phyloP scores from a whole-genome alignment of 441 rosid genomes.

The Syzygium syzygioides region DNA sequence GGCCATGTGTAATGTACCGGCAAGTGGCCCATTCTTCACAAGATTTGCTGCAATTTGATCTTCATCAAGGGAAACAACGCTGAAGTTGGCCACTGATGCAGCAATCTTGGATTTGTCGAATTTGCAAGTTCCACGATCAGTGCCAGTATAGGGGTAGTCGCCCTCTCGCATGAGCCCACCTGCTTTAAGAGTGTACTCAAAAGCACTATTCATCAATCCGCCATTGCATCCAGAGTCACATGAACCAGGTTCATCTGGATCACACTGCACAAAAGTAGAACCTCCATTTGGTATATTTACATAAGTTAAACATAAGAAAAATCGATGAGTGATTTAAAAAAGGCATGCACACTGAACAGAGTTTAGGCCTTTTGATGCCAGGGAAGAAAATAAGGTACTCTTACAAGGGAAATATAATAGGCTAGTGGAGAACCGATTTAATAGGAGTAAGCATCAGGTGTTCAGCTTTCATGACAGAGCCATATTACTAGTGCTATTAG shows the following conservation, averaged over 20 bases:
- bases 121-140: slow-evolving; percentile 62
- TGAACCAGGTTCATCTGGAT: slow-evolving; percentile 73
- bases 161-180: slow-evolving; percentile 93
- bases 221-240: slow-evolving; percentile 96
- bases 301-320: neutral
- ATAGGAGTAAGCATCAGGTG: neutral
- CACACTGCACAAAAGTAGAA: slow-evolving; percentile 52
- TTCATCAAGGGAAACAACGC: slow-evolving; percentile 82
- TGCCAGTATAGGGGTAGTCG: slow-evolving; percentile 90
- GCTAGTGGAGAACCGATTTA: neutral
- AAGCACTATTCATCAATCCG: slow-evolving; percentile 88
- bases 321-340: neutral
- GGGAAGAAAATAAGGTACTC: neutral
- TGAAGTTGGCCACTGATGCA: slow-evolving; percentile 79
- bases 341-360: neutral
- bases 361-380: neutral
- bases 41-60: slow-evolving; percentile 92
- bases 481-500: neutral
- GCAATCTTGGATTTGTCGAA: slow-evolving; percentile 75
- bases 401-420: neutral
- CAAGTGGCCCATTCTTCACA: slow-evolving; percentile 81
- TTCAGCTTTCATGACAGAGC: neutral
- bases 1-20: slow-evolving; percentile 27
- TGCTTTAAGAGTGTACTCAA: slow-evolving; percentile 81
- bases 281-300: neutral